A percentile compares a stretch with the other conserved stretches of the same genome.
Evolutionary conservation across 257 asterid species (phyloP).

Genomic region (Gynochthodes officinalis): DNA sequence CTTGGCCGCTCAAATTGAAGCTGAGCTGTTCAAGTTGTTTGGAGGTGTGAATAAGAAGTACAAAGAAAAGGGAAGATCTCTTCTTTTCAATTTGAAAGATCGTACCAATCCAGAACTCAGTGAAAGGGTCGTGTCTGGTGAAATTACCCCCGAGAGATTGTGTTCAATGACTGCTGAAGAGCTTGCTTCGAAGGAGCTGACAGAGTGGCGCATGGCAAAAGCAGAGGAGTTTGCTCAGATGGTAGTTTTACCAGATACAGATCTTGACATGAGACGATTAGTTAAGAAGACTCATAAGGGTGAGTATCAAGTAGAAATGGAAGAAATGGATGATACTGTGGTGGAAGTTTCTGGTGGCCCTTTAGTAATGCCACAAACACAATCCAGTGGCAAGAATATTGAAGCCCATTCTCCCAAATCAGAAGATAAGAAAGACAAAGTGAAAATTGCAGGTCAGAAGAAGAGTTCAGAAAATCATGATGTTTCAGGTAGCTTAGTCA

Average conservation of each 20-base stretch:
- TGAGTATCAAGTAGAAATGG: constrained; percentile 88
- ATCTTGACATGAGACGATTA: constrained; percentile 67
- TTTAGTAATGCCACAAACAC: constrained; percentile 35
- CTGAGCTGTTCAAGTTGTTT: constrained; percentile 68
- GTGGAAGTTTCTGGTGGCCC: constrained; percentile 69
- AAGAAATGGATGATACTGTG: constrained; percentile 53
- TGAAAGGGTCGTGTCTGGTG: constrained; percentile 86
- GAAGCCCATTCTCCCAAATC: constrained; percentile 26
- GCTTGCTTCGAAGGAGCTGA: constrained; percentile 97
- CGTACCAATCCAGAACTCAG: constrained; percentile 88
- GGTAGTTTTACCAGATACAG: constrained; percentile 91
- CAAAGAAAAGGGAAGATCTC: constrained; percentile 95
- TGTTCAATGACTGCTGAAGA: constrained; percentile 98
- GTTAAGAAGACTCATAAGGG: constrained; percentile 99
- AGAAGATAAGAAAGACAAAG: constrained; percentile 43
- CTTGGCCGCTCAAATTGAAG: constrained; percentile 64
- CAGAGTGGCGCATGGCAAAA: constrained; percentile 95
- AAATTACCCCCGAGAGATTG: constrained; percentile 72
- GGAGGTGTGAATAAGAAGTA: constrained; percentile 94
- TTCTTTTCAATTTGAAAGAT: constrained; percentile 88
- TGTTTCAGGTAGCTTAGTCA: constrained; percentile 55
- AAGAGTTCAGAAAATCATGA: constrained; percentile 52
- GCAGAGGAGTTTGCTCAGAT: constrained; percentile 89
- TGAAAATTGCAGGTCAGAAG: constrained; percentile 32
- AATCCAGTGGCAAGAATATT: constrained; percentile 10